Percentiles rank a stretch among this genome's conserved stretches.
These are phyloP conservation scores for Beta lomatogona DNA, from an alignment of 179 eudicot species.

Conservation along the genomic window DNA sequence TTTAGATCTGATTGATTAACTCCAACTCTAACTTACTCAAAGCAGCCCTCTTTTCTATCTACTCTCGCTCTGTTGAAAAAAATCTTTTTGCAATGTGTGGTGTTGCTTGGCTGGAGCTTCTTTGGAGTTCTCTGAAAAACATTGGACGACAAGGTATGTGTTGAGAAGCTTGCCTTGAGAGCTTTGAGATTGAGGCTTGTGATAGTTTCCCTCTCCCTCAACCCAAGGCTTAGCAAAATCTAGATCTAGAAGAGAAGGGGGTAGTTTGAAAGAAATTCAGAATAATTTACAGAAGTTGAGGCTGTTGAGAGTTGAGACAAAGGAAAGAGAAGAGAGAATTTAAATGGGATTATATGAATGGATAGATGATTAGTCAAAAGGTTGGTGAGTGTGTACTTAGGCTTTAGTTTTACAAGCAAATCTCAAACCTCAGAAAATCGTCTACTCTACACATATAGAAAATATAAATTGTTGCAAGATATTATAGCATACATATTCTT, in stretches of 20 bases:
- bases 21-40: neutral
- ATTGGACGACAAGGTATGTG: neutral
- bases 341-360: neutral
- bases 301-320: neutral
- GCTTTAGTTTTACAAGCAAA: too few species aligned
- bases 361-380: neutral
- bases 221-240: neutral
- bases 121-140: neutral
- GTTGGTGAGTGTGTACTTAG: neutral
- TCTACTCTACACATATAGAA: too few species aligned
- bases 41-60: neutral
- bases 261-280: neutral
- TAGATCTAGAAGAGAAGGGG: neutral
- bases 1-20: neutral
- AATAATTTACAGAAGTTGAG: neutral
- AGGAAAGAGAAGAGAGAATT: neutral
- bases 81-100: neutral
- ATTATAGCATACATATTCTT: too few species aligned
- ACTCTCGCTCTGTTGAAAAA: neutral
- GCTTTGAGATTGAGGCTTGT: neutral
- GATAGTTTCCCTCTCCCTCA: neutral
- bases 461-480: too few species aligned
- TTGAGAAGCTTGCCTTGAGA: neutral
- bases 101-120: neutral
- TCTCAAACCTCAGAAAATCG: too few species aligned